Evolutionary conservation across 176 grass and related monocot species (phyloP), one percentile per base, ranked within the genome.

Genomic region (Chloris gayana): DNA sequence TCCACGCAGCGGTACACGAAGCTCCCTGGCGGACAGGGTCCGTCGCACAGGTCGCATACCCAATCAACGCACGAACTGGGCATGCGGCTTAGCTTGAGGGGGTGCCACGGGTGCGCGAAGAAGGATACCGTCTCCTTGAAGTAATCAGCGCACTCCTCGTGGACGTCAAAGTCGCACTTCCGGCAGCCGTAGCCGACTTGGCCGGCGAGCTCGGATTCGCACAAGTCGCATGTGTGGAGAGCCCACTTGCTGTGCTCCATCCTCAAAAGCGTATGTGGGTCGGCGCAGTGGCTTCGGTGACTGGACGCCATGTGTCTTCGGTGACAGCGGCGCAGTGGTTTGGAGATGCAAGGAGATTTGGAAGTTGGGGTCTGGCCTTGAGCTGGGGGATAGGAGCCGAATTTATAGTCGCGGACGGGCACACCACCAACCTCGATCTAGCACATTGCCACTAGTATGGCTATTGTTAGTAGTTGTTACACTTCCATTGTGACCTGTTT

Each of bases 31-130:
- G 34, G 74, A 18, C 38, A 64, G 1, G 0, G 10, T 19, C 14
- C 75, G 0, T 0, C 3, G 75, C 60, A 78, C 2, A 78, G 37
- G 75, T 65, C 27, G 60, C 75, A 65, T 0, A 1, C 12, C 25
- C 25, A 29, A 3, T 22, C 24, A 31, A 5, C 14, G 3, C 39
- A 41, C 4, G 39, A 41, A 41, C 8, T 9, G n/a, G 9, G 18
- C 7, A 78, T n/a, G 21, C 61, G 61, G 44, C 44, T 47, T 13
- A 67, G 44, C 26, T 7, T 47, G 62, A 78, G 76, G 29, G 15
- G 7, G 62, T 67, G 61, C 76, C 61, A 49, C 9, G 30, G 76
- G 44, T 78, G 76, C 12, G 61, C 44, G 44, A 51, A 66, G 62
- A 53, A 53, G 4, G 60, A 66, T 58, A 26, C 50, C 0, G 44